Conservation (phyloP, 2,329 filamentous ascomycete species). For the Aureobasidium sp. region DNA sequence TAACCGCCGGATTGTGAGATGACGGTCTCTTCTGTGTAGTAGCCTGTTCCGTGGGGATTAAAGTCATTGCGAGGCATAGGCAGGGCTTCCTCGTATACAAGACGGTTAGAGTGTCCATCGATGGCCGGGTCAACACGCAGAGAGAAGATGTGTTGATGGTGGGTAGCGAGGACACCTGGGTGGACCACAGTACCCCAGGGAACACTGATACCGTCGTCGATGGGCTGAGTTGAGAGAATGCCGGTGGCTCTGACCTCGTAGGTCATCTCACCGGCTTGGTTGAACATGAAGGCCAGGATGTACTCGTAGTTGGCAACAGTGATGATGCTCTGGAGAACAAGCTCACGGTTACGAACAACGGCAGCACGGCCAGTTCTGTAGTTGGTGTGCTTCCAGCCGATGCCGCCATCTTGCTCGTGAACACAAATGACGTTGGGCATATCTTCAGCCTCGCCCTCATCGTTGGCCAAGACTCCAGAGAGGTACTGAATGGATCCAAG, state of each 20-base stretch:
- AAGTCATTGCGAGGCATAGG: conserved; percentile 49
- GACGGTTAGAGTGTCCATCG: conserved; percentile 38
- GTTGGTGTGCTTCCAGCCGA: conserved; percentile 66
- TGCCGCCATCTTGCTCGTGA: conserved; percentile 62
- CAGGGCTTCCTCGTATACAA: conserved; percentile 47
- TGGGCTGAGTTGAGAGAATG: conserved; percentile 58
- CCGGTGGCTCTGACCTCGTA: conserved; percentile 63
- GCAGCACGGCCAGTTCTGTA: conserved; percentile 58
- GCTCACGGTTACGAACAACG: conserved; percentile 54
- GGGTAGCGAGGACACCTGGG: conserved; percentile 58
- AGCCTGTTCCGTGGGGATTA: conserved; percentile 49
- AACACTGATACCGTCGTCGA: conserved; percentile 56
- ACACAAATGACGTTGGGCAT: conserved; percentile 63
- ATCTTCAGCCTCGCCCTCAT: conserved; percentile 49
- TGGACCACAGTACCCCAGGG: conserved; percentile 62
- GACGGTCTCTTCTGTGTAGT: conserved; percentile 40
- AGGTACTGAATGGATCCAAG: conserved; percentile 63
- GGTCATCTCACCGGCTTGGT: conserved; percentile 58
- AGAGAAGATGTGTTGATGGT: conserved; percentile 70
- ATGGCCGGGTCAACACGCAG: conserved; percentile 42
- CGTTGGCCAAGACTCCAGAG: conserved; percentile 48
- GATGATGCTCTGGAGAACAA: conserved; percentile 62
- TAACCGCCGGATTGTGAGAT: conserved; percentile 43
- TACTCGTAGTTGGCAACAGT: conserved; percentile 68
- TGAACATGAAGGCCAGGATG: conserved; percentile 63